Evolutionary conservation across 208 protist species (phyloP), one percentile per base, ranked within the genome.

Genomic region (Leishmania guyanensis): DNA sequence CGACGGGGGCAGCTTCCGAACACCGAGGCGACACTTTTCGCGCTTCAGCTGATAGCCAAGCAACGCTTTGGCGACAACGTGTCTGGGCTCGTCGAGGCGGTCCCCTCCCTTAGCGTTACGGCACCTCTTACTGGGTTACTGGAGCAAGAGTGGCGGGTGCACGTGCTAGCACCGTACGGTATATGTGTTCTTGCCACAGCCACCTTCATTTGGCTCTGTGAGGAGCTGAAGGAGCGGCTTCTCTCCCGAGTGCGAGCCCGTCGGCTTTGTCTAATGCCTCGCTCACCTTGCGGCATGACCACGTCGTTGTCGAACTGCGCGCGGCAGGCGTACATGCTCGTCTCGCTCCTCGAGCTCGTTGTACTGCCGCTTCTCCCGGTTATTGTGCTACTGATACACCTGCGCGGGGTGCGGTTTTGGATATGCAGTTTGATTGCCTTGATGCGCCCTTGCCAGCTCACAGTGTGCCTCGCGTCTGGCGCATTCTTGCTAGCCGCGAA

Each of bases 11-110:
- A 84, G 48, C 75, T 77, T 0, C 78, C 87, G 43, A 77, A 65
- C n/a, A 83, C 84, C 5, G 77, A 91, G 36, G 62, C 70, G 3
- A 85, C 90, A 33, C 70, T 92, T 10, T 81, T 84, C 16, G 77
- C 86, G 16, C 78, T 95, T 12, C 80, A 86, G 56, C 77, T 95
- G 5, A 82, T 93, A 48, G 89, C 81, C 33, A 86, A 84, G 84
- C 83, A 88, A 33, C 86, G 92, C 62, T 83, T 94, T 39, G 86
- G 84, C 8, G 79, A 83, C 29, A 70, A 77, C 4, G 77, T 83
- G 58, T 14, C 33, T n/a, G 78, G 78, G 5, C 43, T 72, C 4
- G 1, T 88, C 5, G 78, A 88, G 20, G 81, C 8, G 8, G 60
- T 88, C 9, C 85, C 85, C 1, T 5, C 22, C 8, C 77, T 81